phyloP scores from a whole-genome alignment of 2,329 filamentous ascomycete species.

The Hymenoscyphus albidus region DNA sequence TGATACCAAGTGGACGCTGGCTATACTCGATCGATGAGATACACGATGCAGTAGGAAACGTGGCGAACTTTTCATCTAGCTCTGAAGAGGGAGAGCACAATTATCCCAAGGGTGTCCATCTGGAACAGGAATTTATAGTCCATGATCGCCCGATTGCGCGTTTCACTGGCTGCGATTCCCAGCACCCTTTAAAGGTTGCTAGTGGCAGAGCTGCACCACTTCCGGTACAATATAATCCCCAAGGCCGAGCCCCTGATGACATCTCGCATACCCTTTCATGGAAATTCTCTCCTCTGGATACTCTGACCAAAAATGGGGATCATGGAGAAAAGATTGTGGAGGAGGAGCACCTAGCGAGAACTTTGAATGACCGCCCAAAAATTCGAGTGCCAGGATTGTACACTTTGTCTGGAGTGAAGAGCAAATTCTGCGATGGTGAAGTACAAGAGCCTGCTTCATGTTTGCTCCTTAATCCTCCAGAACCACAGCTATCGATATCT shows the following conservation, averaged over 20 bases:
- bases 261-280: constrained; percentile 72
- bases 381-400: constrained; percentile 83
- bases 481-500: constrained; percentile 71
- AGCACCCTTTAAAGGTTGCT: constrained; percentile 77
- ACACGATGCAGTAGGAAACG: constrained; percentile 83
- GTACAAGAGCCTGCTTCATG: constrained; percentile 94
- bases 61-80: constrained; percentile 66
- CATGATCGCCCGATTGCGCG: constrained; percentile 77
- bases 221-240: constrained; percentile 66
- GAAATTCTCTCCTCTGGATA: constrained; percentile 73
- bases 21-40: constrained; percentile 89
- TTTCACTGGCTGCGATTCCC: constrained; percentile 71
- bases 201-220: constrained; percentile 66
- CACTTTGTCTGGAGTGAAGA: constrained; percentile 74
- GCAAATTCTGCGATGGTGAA: constrained; percentile 79
- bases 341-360: constrained; percentile 59
- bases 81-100: constrained; percentile 64
- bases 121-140: constrained; percentile 77
- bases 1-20: constrained; percentile 77
- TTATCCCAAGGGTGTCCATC: constrained; percentile 55
- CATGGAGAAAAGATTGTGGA: constrained; percentile 57
- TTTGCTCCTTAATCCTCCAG: constrained; percentile 82
- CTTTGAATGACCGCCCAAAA: constrained; percentile 56
- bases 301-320: constrained; percentile 65
- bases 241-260: constrained; percentile 55